A percentile compares a stretch with the other conserved stretches of the same genome.
phyloP scores from a whole-genome alignment of 768 basidiomycete species.

The Amanita molliuscula region DNA sequence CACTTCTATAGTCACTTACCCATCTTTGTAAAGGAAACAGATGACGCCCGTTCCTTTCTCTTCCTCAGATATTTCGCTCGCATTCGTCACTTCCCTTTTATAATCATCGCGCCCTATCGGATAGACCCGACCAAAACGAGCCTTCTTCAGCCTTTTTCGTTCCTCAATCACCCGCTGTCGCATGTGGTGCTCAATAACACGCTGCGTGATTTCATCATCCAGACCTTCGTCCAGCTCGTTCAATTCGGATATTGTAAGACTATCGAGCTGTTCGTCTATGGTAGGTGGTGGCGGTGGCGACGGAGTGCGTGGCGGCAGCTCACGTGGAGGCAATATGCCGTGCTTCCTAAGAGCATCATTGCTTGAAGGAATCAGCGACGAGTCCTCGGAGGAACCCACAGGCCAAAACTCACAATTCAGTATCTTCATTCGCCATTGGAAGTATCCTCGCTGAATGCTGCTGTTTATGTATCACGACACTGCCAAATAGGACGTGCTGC shows the following conservation, averaged over 20 bases:
- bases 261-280: slow-evolving; percentile 56
- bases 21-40: slow-evolving; percentile 92
- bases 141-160: slow-evolving; percentile 41
- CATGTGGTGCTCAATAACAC: slow-evolving; percentile 57
- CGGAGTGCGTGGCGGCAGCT: slow-evolving; percentile 60
- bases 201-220: slow-evolving; percentile 65
- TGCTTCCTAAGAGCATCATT: slow-evolving; percentile 91
- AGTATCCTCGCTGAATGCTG: background rate
- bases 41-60: slow-evolving; percentile 84
- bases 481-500: background rate
- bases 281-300: slow-evolving; percentile 73
- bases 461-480: background rate
- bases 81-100: slow-evolving; percentile 90
- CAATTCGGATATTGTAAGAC: slow-evolving; percentile 53
- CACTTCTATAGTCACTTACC: slow-evolving; percentile 38
- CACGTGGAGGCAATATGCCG: slow-evolving; percentile 78
- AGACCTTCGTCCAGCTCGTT: slow-evolving; percentile 64
- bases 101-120: slow-evolving; percentile 92
- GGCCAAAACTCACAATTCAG: slow-evolving; percentile 71
- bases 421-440: slow-evolving; percentile 79
- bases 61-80: slow-evolving; percentile 61
- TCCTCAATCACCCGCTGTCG: slow-evolving; percentile 58
- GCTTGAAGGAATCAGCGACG: slow-evolving; percentile 29
- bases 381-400: background rate
- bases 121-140: slow-evolving; percentile 75